Conservation (phyloP, 495 filamentous ascomycete genomes). For the Aspergillus sclerotioniger region DNA sequence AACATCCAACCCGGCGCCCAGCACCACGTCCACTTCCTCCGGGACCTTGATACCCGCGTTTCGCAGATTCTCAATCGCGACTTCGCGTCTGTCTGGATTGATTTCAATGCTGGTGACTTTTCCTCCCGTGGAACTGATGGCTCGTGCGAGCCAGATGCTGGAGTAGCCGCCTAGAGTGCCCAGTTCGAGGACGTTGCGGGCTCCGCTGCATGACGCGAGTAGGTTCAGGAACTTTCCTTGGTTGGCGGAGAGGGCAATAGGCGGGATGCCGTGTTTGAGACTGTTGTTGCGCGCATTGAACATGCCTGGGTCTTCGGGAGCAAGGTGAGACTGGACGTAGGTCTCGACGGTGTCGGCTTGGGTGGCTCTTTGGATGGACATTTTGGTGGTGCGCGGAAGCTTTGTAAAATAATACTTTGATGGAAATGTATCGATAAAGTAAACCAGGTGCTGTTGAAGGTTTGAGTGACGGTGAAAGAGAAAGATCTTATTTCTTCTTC, state of each 20-base stretch:
- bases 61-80: constrained; percentile 44
- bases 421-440: not conserved
- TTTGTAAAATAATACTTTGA: not conserved
- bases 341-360: not conserved
- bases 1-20: constrained; percentile 45
- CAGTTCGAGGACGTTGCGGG: constrained; percentile 47
- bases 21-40: constrained; percentile 41
- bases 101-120: constrained; percentile 49
- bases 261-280: not conserved
- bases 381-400: not conserved
- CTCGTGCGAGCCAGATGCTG: constrained; percentile 49
- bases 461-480: too few species aligned
- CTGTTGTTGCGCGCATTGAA: not conserved
- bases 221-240: constrained; percentile 46
- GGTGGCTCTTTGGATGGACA: not conserved
- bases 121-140: constrained; percentile 24
- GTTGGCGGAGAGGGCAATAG: constrained; percentile 36
- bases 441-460: not conserved
- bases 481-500: too few species aligned
- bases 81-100: constrained; percentile 33
- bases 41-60: constrained; percentile 21
- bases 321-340: not conserved
- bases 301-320: not conserved
- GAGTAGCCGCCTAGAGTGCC: constrained; percentile 54
- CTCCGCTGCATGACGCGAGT: constrained; percentile 30